Base-by-base conservation (phyloP, 176 grass and related monocot genomes). In the Avena insularis region DNA sequence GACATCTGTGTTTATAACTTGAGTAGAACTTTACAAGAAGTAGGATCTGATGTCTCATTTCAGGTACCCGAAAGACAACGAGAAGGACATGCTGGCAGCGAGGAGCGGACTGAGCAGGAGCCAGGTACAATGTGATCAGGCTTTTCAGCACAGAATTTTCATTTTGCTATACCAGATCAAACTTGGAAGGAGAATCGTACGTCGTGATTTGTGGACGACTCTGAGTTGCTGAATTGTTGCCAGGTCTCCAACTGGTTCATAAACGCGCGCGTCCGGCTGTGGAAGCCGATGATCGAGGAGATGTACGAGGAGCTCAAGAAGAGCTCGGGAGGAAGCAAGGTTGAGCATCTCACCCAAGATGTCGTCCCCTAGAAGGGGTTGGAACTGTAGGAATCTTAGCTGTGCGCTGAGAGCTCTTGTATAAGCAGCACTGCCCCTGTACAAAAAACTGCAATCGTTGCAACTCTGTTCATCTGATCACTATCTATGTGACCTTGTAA, bases 211-310 rank as follows among this genome's bases (percentile, higher is more conserved):
- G 1, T 33, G 15, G 57, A 77, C 75, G 46, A 43, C 36, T 77
- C 12, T 79, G 64, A 67, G 14, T 6, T 35, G 29, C 33, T 70
- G 33, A 40, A 65, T 8, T 31, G 23, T 16, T 82, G 9, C n/a
- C 71, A 97, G 95, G 95, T 97, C 12, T 94, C 95, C 40, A 97
- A 97, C 83, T 97, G 95, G 95, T 97, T 97, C 83, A 94, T 97
- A 75, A 97, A 97, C 57, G 92, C 95, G 12, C 88, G 95, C 25
- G 95, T 94, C 20, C 87, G 95, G 33, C 62, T 97, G 16, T 97
- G 95, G 95, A 97, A 92, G 38, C 95, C 92, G 29, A 94, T 94
- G 95, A 94, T 97, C 54, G 92, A 97, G 86, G 92, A 97, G 74
- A 97, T 97, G 95, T 94, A 92, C 50, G 87, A 91, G 59, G 95